These are phyloP conservation scores for Alternaria infectoria DNA, from an alignment of 2,329 filamentous ascomycete genomes.

Conservation along the genomic window DNA sequence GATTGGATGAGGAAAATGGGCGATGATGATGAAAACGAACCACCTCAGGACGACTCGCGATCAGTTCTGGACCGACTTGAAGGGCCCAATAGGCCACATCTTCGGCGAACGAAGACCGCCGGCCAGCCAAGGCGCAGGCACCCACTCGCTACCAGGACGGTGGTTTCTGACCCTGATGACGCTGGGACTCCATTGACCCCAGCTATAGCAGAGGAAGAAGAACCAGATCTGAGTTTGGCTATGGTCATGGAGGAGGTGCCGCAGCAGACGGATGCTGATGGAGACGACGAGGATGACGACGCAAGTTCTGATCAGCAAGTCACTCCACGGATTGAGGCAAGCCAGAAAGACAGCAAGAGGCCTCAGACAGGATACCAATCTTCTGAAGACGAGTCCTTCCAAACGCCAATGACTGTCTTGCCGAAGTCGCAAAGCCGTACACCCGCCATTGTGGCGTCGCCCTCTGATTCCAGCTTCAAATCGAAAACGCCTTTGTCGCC, in stretches of 20 bases:
- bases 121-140: conserved; percentile 49
- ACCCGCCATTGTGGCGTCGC: conserved; percentile 28
- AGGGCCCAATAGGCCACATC: conserved; percentile 56
- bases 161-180: conserved; percentile 63
- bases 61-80: conserved; percentile 66
- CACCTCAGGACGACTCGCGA: conserved; percentile 66
- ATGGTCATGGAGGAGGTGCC: conserved; percentile 53
- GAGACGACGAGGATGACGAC: conserved; percentile 77
- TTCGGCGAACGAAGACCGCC: conserved; percentile 58
- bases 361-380: conserved; percentile 37
- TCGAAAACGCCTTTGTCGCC: conserved; percentile 42
- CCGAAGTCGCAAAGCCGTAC: conserved; percentile 37
- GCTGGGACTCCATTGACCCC: conserved; percentile 36
- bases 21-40: conserved; percentile 65
- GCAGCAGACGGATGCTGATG: conserved; percentile 79
- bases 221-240: conserved; percentile 47
- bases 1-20: conserved; percentile 84
- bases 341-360: conserved; percentile 37
- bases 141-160: conserved; percentile 60
- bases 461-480: conserved; percentile 42
- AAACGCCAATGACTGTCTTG: conserved; percentile 48
- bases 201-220: conserved; percentile 55
- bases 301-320: conserved; percentile 36
- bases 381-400: conserved; percentile 53
- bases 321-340: conserved; percentile 22